phyloP scores from a whole-genome alignment of 345 rosid species.

The Eucalyptus cloeziana region DNA sequence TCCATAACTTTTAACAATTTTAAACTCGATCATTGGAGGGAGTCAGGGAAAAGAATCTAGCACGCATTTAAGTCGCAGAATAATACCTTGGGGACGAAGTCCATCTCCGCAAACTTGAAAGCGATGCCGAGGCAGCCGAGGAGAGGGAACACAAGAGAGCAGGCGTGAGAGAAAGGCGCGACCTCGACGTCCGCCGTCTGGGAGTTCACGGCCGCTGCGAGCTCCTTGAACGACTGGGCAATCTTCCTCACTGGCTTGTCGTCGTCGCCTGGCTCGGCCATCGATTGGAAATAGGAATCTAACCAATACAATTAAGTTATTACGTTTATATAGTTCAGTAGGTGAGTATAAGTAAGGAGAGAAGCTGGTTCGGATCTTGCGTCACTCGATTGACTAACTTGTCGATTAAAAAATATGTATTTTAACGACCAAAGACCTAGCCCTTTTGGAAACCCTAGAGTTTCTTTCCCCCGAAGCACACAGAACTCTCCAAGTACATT shows the following conservation, averaged over 20 bases:
- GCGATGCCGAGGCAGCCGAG: constrained; percentile 87
- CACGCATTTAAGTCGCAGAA: neutral
- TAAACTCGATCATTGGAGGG: neutral
- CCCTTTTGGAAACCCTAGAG: too few relatives aligned
- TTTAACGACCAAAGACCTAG: neutral
- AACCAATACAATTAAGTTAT: neutral
- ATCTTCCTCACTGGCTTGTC: constrained; percentile 48
- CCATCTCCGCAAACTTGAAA: constrained; percentile 91
- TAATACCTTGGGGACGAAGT: constrained; percentile 76
- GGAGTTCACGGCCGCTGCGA: constrained; percentile 31
- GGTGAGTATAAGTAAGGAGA: neutral
- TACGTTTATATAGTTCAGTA: neutral
- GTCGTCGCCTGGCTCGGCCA: constrained; percentile 20
- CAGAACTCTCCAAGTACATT: too few relatives aligned
- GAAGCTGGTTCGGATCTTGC: neutral
- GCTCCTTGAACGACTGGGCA: constrained; percentile 52
- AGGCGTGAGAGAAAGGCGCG: constrained; percentile 64
- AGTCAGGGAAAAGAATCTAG: neutral
- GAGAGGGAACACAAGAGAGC: constrained; percentile 84
- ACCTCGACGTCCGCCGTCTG: constrained; percentile 38
- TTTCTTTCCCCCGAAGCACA: too few relatives aligned
- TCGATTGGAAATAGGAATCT: neutral
- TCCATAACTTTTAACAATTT: neutral
- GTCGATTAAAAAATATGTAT: neutral
- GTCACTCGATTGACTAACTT: neutral